Evolutionary conservation across 2,329 filamentous ascomycete genomes (phyloP).

Genomic region (Curvularia verruculosa): DNA sequence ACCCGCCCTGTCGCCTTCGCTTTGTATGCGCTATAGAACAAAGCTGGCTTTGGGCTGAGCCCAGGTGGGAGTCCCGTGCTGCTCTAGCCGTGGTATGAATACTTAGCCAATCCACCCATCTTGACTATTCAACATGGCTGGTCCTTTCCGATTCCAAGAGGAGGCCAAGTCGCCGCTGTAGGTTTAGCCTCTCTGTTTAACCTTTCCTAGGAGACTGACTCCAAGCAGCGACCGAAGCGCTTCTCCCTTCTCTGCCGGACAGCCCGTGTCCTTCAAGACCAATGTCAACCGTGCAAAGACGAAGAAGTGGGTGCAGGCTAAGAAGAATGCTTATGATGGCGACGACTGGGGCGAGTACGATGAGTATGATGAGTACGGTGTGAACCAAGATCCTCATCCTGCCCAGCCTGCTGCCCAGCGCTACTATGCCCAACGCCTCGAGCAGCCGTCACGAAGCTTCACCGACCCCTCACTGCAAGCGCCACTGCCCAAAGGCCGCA

Average conservation of each 20-base stretch:
- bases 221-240: conserved; percentile 35
- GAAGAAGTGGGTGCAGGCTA: conserved; percentile 93
- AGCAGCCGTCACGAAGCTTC: conserved; percentile 44
- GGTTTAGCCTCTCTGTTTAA: conserved; percentile 11
- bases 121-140: conserved; percentile 41
- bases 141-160: conserved; percentile 50
- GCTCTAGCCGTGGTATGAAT: conserved; percentile 6
- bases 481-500: conserved; percentile 39
- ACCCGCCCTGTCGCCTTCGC: neutral
- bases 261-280: conserved; percentile 71
- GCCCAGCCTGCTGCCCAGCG: conserved; percentile 48
- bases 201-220: conserved; percentile 18
- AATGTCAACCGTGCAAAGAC: conserved; percentile 91
- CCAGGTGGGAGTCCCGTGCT: conserved; percentile 11
- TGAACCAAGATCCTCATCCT: conserved; percentile 53
- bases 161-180: conserved; percentile 49
- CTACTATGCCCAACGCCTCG: conserved; percentile 48
- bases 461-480: conserved; percentile 49
- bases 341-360: conserved; percentile 84
- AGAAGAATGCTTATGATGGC: conserved; percentile 84
- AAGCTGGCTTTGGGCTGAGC: conserved; percentile 23
- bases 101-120: neutral
- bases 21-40: conserved; percentile 27
- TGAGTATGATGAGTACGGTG: conserved; percentile 63
- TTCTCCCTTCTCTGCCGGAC: conserved; percentile 38